A percentile compares a stretch with the other conserved stretches of the same genome.
These are phyloP conservation scores for Cryptosporidium felis DNA, from an alignment of 169 alveolate species.

Conservation along the genomic window DNA sequence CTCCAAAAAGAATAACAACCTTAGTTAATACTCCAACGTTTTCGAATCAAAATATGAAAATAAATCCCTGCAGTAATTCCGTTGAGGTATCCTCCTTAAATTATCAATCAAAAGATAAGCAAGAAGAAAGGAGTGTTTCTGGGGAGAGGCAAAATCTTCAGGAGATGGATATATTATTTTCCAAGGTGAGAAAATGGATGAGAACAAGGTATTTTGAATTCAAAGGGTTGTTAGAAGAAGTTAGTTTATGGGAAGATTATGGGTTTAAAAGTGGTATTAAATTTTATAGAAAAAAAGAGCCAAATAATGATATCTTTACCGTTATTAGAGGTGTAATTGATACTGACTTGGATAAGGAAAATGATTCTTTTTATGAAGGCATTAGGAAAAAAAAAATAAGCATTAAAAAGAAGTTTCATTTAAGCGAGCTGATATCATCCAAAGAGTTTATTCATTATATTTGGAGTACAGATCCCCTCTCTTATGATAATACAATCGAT, in stretches of 20 bases:
- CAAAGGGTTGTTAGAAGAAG: conserved; percentile 18
- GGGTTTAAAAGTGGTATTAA: conserved; percentile 45
- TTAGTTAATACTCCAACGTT: no score
- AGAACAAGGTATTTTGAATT: conserved; percentile 15
- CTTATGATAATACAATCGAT: conserved; percentile 64
- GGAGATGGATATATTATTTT: conserved; percentile 22
- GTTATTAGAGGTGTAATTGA: conserved; percentile 56
- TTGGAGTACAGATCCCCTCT: conserved; percentile 59
- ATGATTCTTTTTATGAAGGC: conserved; percentile 23
- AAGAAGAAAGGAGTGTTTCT: no score
- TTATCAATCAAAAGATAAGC: no score
- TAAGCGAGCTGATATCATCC: conserved; percentile 49
- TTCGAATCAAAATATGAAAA: no score
- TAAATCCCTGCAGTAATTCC: no score
- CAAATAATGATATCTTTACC: neutral
- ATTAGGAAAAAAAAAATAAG: neutral
- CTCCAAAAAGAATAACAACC: no score
- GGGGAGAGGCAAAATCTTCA: no score
- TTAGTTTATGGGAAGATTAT: conserved; percentile 50
- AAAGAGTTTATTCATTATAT: conserved; percentile 38
- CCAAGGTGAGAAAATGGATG: conserved; percentile 16
- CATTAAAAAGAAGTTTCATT: conserved; percentile 18
- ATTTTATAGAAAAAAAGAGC: conserved; percentile 16
- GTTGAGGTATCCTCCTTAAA: no score
- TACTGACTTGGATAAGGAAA: conserved; percentile 34